A percentile compares a stretch with the other conserved stretches of the same genome.
Conservation (phyloP, 192 early-diverging fungal genomes). For the Backusella tuberculispora region DNA sequence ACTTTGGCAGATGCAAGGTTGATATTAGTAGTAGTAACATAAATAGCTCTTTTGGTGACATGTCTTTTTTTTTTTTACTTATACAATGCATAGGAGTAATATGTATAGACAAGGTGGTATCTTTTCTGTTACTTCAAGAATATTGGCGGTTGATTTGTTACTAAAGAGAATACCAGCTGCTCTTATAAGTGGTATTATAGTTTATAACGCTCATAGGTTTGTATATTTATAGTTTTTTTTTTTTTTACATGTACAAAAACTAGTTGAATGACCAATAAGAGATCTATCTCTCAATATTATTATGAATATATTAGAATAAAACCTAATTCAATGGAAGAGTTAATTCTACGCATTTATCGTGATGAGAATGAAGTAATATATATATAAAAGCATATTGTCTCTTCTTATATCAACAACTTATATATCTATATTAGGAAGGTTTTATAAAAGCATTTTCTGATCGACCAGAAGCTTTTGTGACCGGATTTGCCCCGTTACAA, state of each 20-base stretch:
- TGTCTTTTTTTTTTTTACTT: not conserved
- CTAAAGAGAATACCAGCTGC: slow-evolving; percentile 74
- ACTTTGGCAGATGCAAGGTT: slow-evolving; percentile 62
- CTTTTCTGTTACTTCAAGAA: slow-evolving; percentile 83
- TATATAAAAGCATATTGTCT: not conserved
- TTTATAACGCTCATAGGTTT: slow-evolving; percentile 85
- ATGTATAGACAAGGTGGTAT: slow-evolving; percentile 86
- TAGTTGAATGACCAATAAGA: not conserved
- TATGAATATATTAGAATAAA: slow-evolving; percentile 58
- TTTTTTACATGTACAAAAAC: not conserved
- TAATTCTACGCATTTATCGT: slow-evolving; percentile 83
- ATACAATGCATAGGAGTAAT: slow-evolving; percentile 43
- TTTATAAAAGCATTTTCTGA: slow-evolving; percentile 97
- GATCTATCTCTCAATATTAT: not conserved
- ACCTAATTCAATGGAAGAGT: slow-evolving; percentile 84
- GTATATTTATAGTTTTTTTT: not conserved
- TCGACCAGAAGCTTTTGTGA: slow-evolving; percentile 75
- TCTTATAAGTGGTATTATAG: slow-evolving; percentile 81
- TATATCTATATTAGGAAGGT: slow-evolving; percentile 48
- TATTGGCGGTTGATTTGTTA: slow-evolving; percentile 90
- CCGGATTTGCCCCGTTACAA: slow-evolving; percentile 88
- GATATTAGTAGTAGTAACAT: too few species aligned
- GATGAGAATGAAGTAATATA: slow-evolving; percentile 70
- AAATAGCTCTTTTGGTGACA: not conserved
- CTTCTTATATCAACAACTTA: not conserved